Percentiles rank a stretch among this genome's conserved stretches.
Evolutionary conservation across 192 early-diverging fungal species (phyloP).

Genomic region (Entomortierella beljakovae): DNA sequence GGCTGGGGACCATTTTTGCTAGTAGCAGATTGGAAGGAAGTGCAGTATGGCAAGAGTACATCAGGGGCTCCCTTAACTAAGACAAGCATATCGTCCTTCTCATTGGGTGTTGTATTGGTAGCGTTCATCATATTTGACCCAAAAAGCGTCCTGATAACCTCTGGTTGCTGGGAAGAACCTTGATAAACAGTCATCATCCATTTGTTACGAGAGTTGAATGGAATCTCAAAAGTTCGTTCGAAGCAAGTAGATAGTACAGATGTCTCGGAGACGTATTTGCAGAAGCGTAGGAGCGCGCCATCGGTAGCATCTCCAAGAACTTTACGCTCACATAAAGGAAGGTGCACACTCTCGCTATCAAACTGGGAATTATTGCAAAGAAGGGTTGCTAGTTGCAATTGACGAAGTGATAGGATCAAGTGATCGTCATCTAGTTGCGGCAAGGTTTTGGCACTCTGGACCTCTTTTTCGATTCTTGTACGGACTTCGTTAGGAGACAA

Average conservation of each 20-base stretch:
- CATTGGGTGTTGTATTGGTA: slow-evolving; percentile 18
- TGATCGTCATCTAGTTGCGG: slow-evolving; percentile 19
- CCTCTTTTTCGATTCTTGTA: slow-evolving; percentile 16
- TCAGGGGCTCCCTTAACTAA: slow-evolving; percentile 87
- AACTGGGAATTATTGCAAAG: slow-evolving; percentile 80
- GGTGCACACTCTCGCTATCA: slow-evolving; percentile 56
- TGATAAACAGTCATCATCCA: slow-evolving; percentile 69
- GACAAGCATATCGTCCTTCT: slow-evolving; percentile 59
- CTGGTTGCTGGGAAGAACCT: slow-evolving; percentile 26
- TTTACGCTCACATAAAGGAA: slow-evolving; percentile 66
- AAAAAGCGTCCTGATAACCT: slow-evolving; percentile 46
- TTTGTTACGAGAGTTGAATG: slow-evolving; percentile 82
- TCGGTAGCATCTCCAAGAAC: slow-evolving; percentile 91
- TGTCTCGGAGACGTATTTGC: slow-evolving; percentile 41
- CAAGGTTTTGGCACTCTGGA: neutral
- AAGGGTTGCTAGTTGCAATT: slow-evolving; percentile 58
- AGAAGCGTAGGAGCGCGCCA: slow-evolving; percentile 80
- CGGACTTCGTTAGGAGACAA: slow-evolving; percentile 21
- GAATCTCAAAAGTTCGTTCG: slow-evolving; percentile 63
- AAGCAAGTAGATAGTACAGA: slow-evolving; percentile 54
- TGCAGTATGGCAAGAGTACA: slow-evolving; percentile 68
- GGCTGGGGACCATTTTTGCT: slow-evolving; percentile 55
- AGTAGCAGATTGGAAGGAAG: slow-evolving; percentile 48
- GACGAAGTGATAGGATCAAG: slow-evolving; percentile 30
- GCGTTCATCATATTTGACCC: slow-evolving; percentile 36